These are phyloP conservation scores for Daldinia sp. DNA, from an alignment of 2,329 filamentous ascomycete species.

Conservation along the genomic window DNA sequence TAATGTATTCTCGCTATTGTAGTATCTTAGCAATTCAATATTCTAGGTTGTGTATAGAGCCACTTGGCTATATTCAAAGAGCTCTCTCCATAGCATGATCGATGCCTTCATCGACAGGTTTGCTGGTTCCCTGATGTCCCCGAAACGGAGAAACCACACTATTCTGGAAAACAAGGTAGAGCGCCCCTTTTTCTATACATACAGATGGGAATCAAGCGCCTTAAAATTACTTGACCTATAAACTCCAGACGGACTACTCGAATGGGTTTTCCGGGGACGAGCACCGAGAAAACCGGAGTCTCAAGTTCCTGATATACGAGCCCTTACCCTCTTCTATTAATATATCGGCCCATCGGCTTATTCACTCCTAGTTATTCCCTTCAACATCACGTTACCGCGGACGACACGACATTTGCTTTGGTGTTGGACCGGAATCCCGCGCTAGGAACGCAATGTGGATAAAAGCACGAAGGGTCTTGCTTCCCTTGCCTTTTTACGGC, in stretches of 20 bases:
- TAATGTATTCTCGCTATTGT: no score
- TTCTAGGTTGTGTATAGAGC: no score
- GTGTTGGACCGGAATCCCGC: conserved; percentile 5
- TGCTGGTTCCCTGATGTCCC: no score
- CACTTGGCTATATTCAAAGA: no score
- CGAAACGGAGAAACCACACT: not conserved
- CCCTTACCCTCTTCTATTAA: not conserved
- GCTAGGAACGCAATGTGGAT: not conserved
- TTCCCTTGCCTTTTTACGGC: conserved; percentile 9
- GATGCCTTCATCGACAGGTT: no score
- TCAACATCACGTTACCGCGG: conserved; percentile 9
- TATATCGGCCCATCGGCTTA: conserved; percentile 2
- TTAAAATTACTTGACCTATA: not conserved
- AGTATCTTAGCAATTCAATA: no score
- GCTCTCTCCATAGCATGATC: no score
- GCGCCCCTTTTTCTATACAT: not conserved
- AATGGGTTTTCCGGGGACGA: not conserved
- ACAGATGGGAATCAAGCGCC: not conserved
- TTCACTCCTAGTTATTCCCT: conserved; percentile 3
- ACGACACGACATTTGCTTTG: no score
- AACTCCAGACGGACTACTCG: conserved; percentile 1
- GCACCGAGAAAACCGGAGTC: not conserved
- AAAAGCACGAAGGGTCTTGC: not conserved
- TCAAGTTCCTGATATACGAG: conserved; percentile 7
- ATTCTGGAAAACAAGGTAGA: no score